A percentile compares a stretch with the other conserved stretches of the same genome.
Evolutionary conservation across 371 early-diverging fungal genomes (phyloP).

Genomic region (Apophysomyces trapeziformis): DNA sequence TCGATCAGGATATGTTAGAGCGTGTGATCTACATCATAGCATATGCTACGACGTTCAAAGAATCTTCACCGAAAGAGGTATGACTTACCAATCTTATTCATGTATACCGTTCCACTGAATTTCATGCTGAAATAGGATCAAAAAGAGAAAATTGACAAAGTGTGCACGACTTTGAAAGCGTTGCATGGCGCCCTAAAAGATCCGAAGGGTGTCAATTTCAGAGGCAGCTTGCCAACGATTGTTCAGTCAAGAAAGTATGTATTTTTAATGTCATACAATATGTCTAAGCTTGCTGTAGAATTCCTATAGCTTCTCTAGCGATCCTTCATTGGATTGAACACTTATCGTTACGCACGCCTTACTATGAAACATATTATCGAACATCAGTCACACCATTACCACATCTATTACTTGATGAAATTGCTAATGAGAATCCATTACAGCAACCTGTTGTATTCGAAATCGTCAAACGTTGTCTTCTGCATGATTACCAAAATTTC

Average conservation of each 20-base stretch:
- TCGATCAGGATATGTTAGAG: constrained; percentile 59
- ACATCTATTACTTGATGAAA: constrained; percentile 68
- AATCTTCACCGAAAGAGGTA: constrained; percentile 32
- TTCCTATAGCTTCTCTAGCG: constrained; percentile 60
- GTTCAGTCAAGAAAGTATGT: constrained; percentile 32
- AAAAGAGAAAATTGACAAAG: constrained; percentile 18
- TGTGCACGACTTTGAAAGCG: constrained; percentile 22
- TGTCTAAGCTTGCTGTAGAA: constrained; percentile 22
- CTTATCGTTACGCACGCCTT: constrained; percentile 60
- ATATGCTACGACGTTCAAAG: constrained; percentile 56
- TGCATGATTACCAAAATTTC: constrained; percentile 39
- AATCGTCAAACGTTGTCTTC: constrained; percentile 49
- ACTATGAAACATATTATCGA: constrained; percentile 71
- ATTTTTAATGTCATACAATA: neutral
- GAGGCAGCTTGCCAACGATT: constrained; percentile 33
- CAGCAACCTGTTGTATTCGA: constrained; percentile 67
- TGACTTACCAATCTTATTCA: neutral
- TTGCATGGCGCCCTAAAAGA: constrained; percentile 23
- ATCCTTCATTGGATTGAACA: constrained; percentile 69
- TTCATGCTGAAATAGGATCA: constrained; percentile 18
- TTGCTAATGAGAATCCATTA: constrained; percentile 67
- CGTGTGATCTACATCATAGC: constrained; percentile 67
- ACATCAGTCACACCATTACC: constrained; percentile 63
- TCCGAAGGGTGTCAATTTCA: constrained; percentile 30
- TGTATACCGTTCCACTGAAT: neutral